Base-by-base conservation (phyloP, 2,329 filamentous ascomycete species). In the Fonsecaea erecta region DNA sequence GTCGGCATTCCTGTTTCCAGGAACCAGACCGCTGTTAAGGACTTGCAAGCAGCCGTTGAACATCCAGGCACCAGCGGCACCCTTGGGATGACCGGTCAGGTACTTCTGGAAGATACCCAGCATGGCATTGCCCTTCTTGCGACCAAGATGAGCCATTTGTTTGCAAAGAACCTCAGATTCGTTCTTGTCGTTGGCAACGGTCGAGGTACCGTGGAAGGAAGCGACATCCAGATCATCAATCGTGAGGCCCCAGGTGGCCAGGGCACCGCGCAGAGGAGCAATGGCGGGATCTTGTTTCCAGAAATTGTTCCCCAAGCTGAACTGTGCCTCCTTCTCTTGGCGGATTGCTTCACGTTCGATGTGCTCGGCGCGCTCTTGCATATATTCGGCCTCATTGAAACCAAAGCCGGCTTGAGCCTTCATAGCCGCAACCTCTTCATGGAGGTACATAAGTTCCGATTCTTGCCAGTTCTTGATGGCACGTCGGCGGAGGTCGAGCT, bases 21-120 rank as follows among this genome's bases (percentile, higher is more conserved):
- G 95, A 26, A 99, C 94, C 56, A 99, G 84, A 75, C 95, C 95
- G 58, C 86, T 90, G 84, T 98, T 96, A 73, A 99, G 87, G 52
- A 97, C 92, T 79, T 99, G 95, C 77, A 99, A 83, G 78, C 92
- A 95, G 71, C 95, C 95, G 84, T 99, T 99, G 86, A 99, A 89
- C 95, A 99, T 99, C 93, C 95, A 99, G 55, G 94, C 95, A 84
- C 95, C 95, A 66, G 95, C 95, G 74, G 95, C 94, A 89, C 95
- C 95, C 88, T 99, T 99, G 75, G 95, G 95, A 78, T 99, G 95
- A 79, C 95, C 95, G 61, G 96, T 99, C 68, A 99, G 88, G 79
- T 96, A 98, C 82, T 99, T 99, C 82, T 99, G 95, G 90, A 98
- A 99, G 77, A 99, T 93, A 83, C 93, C 95, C 70, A 98, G 81